These are phyloP conservation scores for Rhexocercosporidium sp. DNA, from an alignment of 2,329 filamentous ascomycete species.

Conservation along the genomic window DNA sequence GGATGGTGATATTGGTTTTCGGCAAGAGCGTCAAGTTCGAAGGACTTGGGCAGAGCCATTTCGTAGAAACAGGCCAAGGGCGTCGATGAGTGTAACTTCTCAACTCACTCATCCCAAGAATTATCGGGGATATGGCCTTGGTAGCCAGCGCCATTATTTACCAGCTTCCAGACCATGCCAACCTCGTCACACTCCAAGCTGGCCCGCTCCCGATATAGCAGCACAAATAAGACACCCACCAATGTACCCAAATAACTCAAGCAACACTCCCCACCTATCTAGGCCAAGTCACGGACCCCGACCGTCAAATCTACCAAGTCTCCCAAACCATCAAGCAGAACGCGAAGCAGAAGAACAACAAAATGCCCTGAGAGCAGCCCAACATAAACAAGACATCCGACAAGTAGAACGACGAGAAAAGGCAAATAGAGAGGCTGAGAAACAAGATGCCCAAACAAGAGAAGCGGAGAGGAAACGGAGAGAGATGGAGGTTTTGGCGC, in stretches of 20 bases:
- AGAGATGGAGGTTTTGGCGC: not conserved
- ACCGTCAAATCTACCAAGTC: not conserved
- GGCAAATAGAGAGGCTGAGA: not conserved
- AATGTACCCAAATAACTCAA: not conserved
- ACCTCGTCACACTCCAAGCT: no score
- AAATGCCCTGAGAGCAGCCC: not conserved
- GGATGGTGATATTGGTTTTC: not conserved
- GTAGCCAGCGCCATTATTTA: not conserved
- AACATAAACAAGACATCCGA: not conserved
- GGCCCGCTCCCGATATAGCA: no score
- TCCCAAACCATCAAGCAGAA: not conserved
- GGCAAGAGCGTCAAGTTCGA: not conserved
- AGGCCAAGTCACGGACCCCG: not conserved
- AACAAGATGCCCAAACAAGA: not conserved
- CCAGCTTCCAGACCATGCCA: not conserved
- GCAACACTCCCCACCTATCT: not conserved
- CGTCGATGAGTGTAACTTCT: not conserved
- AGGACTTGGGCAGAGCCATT: no score
- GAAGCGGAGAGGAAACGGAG: not conserved
- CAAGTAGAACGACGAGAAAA: not conserved
- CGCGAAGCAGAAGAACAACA: not conserved
- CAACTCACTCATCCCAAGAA: no score
- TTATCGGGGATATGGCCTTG: not conserved
- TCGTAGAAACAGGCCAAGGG: not conserved
- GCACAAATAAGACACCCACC: not conserved